Percentiles rank a stretch among this genome's conserved stretches.
Conservation (phyloP, 495 filamentous ascomycete species). For the Neurospora cerealis region DNA sequence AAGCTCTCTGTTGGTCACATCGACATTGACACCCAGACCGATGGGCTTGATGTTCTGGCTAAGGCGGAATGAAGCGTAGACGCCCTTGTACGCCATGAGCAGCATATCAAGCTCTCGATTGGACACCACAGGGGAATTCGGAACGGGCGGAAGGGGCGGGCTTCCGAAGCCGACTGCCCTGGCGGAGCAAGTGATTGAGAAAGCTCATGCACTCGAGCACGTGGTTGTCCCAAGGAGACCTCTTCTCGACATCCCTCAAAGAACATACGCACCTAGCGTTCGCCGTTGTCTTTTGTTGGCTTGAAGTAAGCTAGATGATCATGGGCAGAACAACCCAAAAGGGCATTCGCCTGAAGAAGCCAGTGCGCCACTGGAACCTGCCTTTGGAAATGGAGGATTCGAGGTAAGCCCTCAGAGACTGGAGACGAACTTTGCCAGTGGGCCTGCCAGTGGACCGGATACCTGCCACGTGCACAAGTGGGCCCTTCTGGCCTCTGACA, state of each 20-base stretch:
- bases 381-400: too few species aligned
- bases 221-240: slow-evolving; percentile 45
- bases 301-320: too few species aligned
- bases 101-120: neutral
- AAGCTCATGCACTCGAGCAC: slow-evolving; percentile 80
- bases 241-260: too few species aligned
- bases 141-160: slow-evolving; percentile 71
- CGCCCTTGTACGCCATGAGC: neutral
- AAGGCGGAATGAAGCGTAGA: neutral
- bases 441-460: too few species aligned
- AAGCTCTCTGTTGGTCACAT: slow-evolving; percentile 72
- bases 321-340: too few species aligned
- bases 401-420: slow-evolving; percentile 56
- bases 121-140: slow-evolving; percentile 9
- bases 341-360: too few species aligned
- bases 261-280: too few species aligned
- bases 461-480: too few species aligned
- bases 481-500: too few species aligned
- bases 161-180: too few species aligned
- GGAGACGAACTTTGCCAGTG: slow-evolving; percentile 52
- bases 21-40: slow-evolving; percentile 68
- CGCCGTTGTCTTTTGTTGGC: too few species aligned
- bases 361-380: too few species aligned
- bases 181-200: slow-evolving; percentile 78
- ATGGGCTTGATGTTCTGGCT: slow-evolving; percentile 76